Evolutionary conservation across 352 stramenopile species (phyloP), one percentile per base, ranked within the genome.

Genomic region (Aphanomyces invadans): DNA sequence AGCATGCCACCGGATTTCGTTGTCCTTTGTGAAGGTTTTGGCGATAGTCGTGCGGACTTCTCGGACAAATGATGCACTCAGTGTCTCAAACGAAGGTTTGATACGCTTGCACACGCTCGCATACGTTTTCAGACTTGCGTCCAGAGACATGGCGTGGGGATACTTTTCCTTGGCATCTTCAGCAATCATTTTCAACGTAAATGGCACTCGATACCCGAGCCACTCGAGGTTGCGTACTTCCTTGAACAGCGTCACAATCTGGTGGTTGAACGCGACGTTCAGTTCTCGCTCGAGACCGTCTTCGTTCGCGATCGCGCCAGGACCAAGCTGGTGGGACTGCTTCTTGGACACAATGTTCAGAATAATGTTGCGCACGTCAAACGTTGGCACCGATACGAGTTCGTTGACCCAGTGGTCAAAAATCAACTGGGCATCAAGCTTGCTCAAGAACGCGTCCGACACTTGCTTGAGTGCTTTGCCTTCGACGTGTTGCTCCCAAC

Each of bases 191-290:
- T 96, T 92, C 53, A 95, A 69, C 11, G 94, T 99, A 60, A 97
- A 96, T 21, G 96, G 96, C 36, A 99, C 96, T 23, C 87, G 85
- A 67, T 98, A 99, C 19, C 96, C 96, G 12, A 99, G 74, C 96
- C 96, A 99, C 68, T 98, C 95, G 32, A 99, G 75, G 73, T 99
- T 98, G 39, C 95, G 88, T 46, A 99, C 97, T 81, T 99, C 97
- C 71, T 99, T 98, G 73, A 98, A 98, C 32, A 99, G 75, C 33
- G 92, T 92, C 33, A 99, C 93, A 69, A 97, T 98, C 73, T 98
- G 95, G 69, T 98, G 89, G 71, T 99, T 98, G 80, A 99, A 99
- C 51, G 86, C 87, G 9, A 96, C 87, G 31, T 86, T 78, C 45
- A 96, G 62, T 65, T 92, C 92, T 62, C 87, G 88, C 1, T 74